These are phyloP conservation scores for Solanum hybrid DNA, from an alignment of 305 asterid species.

Conservation along the genomic window DNA sequence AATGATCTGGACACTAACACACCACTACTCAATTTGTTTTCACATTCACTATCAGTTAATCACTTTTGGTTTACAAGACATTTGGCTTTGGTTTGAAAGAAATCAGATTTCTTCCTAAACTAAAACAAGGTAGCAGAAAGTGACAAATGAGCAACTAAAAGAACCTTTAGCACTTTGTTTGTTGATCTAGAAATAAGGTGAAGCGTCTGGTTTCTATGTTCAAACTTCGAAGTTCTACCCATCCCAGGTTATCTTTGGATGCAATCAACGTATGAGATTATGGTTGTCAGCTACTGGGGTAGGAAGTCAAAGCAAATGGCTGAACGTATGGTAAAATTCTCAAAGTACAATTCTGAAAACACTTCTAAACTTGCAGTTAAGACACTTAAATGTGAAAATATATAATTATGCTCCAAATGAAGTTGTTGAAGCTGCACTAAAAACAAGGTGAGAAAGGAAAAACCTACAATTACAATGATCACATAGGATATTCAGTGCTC, in stretches of 20 bases:
- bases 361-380: neutral
- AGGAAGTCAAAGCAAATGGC: neutral
- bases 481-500: neutral
- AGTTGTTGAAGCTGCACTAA: neutral
- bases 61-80: neutral
- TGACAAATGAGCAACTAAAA: neutral
- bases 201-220: neutral
- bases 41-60: neutral
- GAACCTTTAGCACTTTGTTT: neutral
- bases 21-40: neutral
- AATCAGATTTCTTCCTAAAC: neutral
- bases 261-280: neutral
- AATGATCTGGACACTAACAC: neutral
- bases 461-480: neutral
- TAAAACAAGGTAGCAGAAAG: neutral
- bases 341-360: neutral
- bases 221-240: neutral
- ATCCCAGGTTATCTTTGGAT: neutral
- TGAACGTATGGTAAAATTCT: neutral
- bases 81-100: neutral
- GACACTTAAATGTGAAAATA: neutral
- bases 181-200: neutral
- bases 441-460: neutral
- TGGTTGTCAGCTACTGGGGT: neutral
- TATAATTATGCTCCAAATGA: neutral